Evolutionary conservation across 78 protist genomes (phyloP), one percentile per base, ranked within the genome.

Genomic region (Polysphondylium violaceum): DNA sequence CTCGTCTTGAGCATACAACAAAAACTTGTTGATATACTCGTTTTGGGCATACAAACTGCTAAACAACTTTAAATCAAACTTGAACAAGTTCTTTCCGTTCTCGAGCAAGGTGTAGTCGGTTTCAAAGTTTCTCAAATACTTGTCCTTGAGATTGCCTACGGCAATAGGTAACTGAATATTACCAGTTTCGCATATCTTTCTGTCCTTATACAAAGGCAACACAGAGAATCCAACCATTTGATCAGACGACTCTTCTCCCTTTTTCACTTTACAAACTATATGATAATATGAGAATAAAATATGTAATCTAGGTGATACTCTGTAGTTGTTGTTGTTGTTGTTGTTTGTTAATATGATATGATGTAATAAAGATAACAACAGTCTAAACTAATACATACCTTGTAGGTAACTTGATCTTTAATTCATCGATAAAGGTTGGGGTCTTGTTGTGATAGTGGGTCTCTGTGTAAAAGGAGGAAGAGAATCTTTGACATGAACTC

Each of bases 391-490:
- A 31, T 61, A 33, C 69, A 31, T 61, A 61, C 50, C 29, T 55
- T 5, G 77, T 29, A 25, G 94, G 94, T 12, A 89, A 50, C 14
- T 67, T 68, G 3, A 76, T 21, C 40, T 89, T 89, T 5, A 77
- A 41, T 36, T 89, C 94, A 23, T 89, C 86, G 17, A 63, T 55
- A 41, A 79, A 91, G 2, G 11, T 23, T 36, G 95, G 95, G 19
- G 69, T 60, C 61, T 91, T 91, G 41, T 41, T 79, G 50, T 91
- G 95, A 41, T 91, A 91, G 41, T 83, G 91, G 11, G 91, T 83
- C 6, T 83, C 81, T 1, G 91, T 83, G 27, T 64, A 38, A 36
- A 58, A 83, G 3, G 29, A 55, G 0, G 23, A 38, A 43, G 77
- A 33, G 38, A 83, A 71, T 29, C 55, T 83, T 53, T 56, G 79